A percentile compares a stretch with the other conserved stretches of the same genome.
Conservation (phyloP, 2,329 filamentous ascomycete genomes). For the Colletotrichum cordylinicola region DNA sequence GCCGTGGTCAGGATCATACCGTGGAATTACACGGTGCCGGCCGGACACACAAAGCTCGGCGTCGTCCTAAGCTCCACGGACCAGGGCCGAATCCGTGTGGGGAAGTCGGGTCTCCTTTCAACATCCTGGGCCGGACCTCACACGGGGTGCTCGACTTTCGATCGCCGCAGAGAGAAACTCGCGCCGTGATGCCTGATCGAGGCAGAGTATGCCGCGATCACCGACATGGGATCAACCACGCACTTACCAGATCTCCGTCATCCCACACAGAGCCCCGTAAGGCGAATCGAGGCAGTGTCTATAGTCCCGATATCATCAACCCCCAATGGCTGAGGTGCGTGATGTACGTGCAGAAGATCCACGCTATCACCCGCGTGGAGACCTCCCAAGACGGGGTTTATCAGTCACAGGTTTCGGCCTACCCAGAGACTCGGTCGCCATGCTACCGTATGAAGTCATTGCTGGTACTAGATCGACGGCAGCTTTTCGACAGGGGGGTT, state of each 20-base stretch:
- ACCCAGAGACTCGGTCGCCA: conserved; percentile 8
- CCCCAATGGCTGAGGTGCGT: neutral
- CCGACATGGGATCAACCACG: neutral
- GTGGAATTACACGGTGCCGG: neutral
- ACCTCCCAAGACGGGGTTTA: neutral
- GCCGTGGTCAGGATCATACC: neutral
- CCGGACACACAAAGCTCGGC: neutral
- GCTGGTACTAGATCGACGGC: neutral
- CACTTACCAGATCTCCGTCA: neutral
- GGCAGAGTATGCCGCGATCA: neutral
- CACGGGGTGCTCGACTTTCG: neutral
- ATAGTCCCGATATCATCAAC: neutral
- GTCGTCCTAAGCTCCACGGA: neutral
- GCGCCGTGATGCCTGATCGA: neutral
- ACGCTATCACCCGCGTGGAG: conserved; percentile 4
- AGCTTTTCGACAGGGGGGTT: neutral
- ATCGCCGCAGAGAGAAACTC: neutral
- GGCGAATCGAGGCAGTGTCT: neutral
- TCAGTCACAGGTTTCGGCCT: neutral
- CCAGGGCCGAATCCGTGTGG: neutral
- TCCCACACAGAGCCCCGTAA: neutral
- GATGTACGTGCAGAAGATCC: neutral
- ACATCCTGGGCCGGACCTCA: neutral
- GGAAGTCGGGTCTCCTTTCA: neutral
- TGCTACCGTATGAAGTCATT: conserved; percentile 8